A percentile compares a stretch with the other conserved stretches of the same genome.
These are phyloP conservation scores for Lasiosphaeria miniovina DNA, from an alignment of 495 filamentous ascomycete genomes.

Conservation along the genomic window DNA sequence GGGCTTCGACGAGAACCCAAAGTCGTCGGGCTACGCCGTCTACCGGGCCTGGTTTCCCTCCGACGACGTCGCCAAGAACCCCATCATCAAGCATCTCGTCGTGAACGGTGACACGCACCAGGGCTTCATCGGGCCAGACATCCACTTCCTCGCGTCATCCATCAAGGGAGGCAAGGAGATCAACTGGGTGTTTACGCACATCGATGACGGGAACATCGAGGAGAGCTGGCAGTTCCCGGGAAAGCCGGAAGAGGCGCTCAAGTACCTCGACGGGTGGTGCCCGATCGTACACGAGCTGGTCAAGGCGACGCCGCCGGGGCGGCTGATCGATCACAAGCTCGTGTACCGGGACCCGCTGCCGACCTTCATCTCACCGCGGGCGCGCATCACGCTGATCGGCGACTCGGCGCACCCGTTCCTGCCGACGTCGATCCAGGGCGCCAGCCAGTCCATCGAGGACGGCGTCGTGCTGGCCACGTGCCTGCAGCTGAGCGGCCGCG, in stretches of 20 bases:
- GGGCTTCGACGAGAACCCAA: constrained; percentile 60
- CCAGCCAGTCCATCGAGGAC: constrained; percentile 70
- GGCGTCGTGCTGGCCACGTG: constrained; percentile 63
- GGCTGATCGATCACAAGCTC: constrained; percentile 68
- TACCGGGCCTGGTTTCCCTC: constrained; percentile 60
- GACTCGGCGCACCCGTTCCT: constrained; percentile 74
- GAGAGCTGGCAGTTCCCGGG: constrained; percentile 65
- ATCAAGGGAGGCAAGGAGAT: constrained; percentile 63
- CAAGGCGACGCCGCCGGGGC: constrained; percentile 54
- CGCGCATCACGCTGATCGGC: constrained; percentile 61
- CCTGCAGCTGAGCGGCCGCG: constrained; percentile 44
- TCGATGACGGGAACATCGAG: constrained; percentile 43
- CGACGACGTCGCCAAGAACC: constrained; percentile 59
- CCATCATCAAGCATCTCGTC: constrained; percentile 56
- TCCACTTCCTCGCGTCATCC: constrained; percentile 61
- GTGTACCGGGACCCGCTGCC: constrained; percentile 68
- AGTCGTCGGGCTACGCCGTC: constrained; percentile 58
- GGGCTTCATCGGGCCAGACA: constrained; percentile 58
- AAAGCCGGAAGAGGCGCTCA: constrained; percentile 57
- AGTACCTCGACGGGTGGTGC: constrained; percentile 62
- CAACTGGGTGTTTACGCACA: constrained; percentile 70
- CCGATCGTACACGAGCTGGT: constrained; percentile 57
- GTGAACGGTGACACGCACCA: constrained; percentile 63
- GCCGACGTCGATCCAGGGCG: constrained; percentile 69
- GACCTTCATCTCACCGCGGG: constrained; percentile 58